Percentiles rank a stretch among this genome's conserved stretches.
These are phyloP conservation scores for Vicia sativa DNA, from an alignment of 306 rosid species.

Conservation along the genomic window DNA sequence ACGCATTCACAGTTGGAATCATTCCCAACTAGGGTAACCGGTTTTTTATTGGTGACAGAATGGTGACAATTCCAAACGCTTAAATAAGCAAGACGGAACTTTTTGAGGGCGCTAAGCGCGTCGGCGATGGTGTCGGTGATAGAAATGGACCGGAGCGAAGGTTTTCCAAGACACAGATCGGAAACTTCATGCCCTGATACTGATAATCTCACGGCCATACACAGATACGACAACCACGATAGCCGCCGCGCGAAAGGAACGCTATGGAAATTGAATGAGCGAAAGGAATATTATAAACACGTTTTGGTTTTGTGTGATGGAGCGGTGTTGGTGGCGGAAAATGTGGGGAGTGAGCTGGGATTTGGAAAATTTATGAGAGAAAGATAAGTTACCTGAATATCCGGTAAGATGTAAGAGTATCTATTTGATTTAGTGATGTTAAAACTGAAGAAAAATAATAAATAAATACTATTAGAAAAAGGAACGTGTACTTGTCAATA, in stretches of 20 bases:
- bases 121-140: conserved; percentile 61
- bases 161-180: conserved; percentile 90
- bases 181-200: conserved; percentile 55
- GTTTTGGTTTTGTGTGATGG: not conserved
- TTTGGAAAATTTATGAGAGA: not conserved
- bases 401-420: no score
- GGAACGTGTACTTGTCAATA: no score
- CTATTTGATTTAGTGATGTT: no score
- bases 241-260: not conserved
- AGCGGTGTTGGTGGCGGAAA: not conserved
- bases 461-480: no score
- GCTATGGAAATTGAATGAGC: not conserved
- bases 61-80: conserved; percentile 83
- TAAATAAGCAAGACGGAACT: conserved; percentile 46
- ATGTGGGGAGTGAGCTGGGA: not conserved
- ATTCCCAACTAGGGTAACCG: not conserved
- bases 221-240: conserved; percentile 23
- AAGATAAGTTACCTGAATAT: not conserved
- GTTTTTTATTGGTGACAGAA: conserved; percentile 7
- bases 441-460: no score
- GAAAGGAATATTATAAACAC: not conserved
- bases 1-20: conserved; percentile 54
- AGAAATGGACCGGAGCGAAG: conserved; percentile 61
- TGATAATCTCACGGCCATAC: conserved; percentile 72
- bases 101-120: conserved; percentile 61